Evolutionary conservation across 2,329 filamentous ascomycete genomes (phyloP), one percentile per base, ranked within the genome.

Genomic region (Endothia cerciana): DNA sequence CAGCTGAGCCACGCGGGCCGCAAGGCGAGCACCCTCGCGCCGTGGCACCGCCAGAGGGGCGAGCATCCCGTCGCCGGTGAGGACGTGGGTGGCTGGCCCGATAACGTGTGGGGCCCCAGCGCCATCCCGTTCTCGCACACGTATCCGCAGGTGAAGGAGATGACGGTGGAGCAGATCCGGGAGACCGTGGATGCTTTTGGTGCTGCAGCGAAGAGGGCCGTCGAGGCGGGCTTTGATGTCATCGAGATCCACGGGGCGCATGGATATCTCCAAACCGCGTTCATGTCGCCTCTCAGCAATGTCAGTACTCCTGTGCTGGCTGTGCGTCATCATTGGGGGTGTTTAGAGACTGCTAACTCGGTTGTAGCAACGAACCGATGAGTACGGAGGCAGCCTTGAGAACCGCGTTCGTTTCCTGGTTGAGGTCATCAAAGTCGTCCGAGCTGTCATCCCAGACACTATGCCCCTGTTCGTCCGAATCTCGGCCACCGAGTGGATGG

Each of bases 1-100:
- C 93, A 97, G 80, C 83, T 97, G 4, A 91, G 81, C 1, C 93
- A 97, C 73, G 93, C 92, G 0, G 93, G 93, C 1, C 82, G 89
- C 64, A 91, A 91, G 77, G 88, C 85, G 1, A 63, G 82, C 75
- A 86, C 81, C 1, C 73, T 87, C 25, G 82, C 87, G 0, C 86
- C 87, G 0, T 94, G 90, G 90, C 77, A 92, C 83, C 83, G 82
- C 76, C 84, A 69, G 80, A 72, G 17, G 65, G 74, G 67, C 10
- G 76, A 74, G 65, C 86, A 72, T 74, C 82, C 81, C 51, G 76
- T 88, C 30, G 89, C 91, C 0, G 79, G 79, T 0, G 79, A 82
- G 62, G 82, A 76, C 40, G 73, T 78, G 19, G 80, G 81, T 62
- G 87, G 87, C 11, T 89, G 87, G 87, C 83, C 84, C 0, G 77